phyloP scores from a whole-genome alignment of 2,329 filamentous ascomycete species.

The Fusarium nanum region DNA sequence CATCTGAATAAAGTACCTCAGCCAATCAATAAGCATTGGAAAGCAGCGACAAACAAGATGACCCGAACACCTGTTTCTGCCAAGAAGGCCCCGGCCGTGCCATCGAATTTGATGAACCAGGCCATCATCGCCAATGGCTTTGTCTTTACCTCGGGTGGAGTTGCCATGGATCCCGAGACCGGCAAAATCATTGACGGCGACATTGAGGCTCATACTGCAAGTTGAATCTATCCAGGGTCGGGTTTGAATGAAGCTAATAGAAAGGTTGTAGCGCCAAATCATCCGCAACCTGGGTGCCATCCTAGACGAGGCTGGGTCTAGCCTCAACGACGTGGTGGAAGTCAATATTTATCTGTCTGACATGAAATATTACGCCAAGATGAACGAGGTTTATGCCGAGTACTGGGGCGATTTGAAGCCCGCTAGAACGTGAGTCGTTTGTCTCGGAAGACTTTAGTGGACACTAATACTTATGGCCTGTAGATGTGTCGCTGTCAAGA shows the following conservation, averaged over 20 bases:
- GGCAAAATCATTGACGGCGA: slow-evolving; percentile 72
- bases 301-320: slow-evolving; percentile 74
- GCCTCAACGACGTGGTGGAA: slow-evolving; percentile 74
- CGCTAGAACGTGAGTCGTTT: slow-evolving; percentile 49
- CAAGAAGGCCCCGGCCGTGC: slow-evolving; percentile 42
- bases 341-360: slow-evolving; percentile 77
- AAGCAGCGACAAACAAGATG: slow-evolving; percentile 16
- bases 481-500: slow-evolving; percentile 50
- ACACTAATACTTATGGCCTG: not conserved
- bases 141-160: slow-evolving; percentile 77
- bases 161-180: slow-evolving; percentile 67
- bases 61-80: slow-evolving; percentile 40
- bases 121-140: slow-evolving; percentile 66
- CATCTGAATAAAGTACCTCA: not conserved
- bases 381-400: slow-evolving; percentile 78
- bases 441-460: fast-evolving
- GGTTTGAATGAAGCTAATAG: not conserved
- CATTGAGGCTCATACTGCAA: slow-evolving; percentile 68
- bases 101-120: slow-evolving; percentile 40
- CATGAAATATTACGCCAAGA: slow-evolving; percentile 78
- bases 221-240: not conserved
- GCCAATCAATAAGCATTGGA: not conserved
- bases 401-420: slow-evolving; percentile 68
- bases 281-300: slow-evolving; percentile 77
- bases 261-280: slow-evolving; percentile 60